Base-by-base conservation (phyloP, 331 rosid species). In the Erythrophleum ivorense region DNA sequence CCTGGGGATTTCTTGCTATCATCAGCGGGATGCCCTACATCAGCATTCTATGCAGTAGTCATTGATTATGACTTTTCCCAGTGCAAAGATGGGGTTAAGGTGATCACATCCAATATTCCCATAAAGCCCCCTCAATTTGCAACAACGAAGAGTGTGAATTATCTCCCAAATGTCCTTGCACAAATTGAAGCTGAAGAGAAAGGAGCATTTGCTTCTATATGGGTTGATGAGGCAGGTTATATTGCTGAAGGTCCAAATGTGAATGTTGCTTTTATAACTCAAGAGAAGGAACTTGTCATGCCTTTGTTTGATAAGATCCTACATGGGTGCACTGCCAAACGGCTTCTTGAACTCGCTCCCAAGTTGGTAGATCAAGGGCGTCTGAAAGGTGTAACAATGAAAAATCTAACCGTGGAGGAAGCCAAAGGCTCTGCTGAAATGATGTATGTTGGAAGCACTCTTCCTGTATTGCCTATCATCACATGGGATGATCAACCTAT, bases 161-260 rank as follows among this genome's bases (percentile, higher is more conserved):
- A 93, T 84, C 98, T 93, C 18, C 99, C 98, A 0, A 96, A 96
- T 82, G 96, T 92, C 50, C 94, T 92, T 55, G 83, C 98, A 9
- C 52, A 86, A 62, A 46, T 96, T 80, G 98, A 95, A 87, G 99
- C 99, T 38, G 95, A 93, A 81, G 98, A 92, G 84, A 88, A 88
- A 78, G 98, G 98, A 59, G 91, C 92, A 36, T 89, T 62, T 87
- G 91, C 91, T 80, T 86, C 97, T 34, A 86, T 96, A 6, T 92
- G 99, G 99, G 86, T 91, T 50, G 99, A 96, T 88, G 95, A 92
- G 58, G 86, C 77, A 82, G 99, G 99, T 40, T 89, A 86, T 60
- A 40, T 96, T 43, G 98, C 97, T 77, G 99, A 96, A 86, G 99
- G 99, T 76, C 97, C 99, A 83, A 91, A 96, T 88, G 91, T 93